Percentiles rank a stretch among this genome's conserved stretches.
These are phyloP conservation scores for Chamaecyparis obtusa DNA, from an alignment of 75 land plant genomes.

Conservation along the genomic window DNA sequence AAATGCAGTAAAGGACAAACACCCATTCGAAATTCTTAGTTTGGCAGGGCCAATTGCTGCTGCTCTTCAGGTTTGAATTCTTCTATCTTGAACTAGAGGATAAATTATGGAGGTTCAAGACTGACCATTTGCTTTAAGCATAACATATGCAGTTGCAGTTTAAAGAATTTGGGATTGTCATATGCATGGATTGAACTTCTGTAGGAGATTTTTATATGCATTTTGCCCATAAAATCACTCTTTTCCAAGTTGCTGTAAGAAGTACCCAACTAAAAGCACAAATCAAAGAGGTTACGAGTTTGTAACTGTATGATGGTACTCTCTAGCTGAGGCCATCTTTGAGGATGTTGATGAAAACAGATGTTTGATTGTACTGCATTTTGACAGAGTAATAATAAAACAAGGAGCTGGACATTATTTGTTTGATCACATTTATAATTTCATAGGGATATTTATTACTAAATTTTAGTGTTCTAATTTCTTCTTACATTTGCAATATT, in stretches of 20 bases:
- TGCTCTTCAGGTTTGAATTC: conserved; percentile 78
- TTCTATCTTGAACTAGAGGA: not conserved
- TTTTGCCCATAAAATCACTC: not conserved
- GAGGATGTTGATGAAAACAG: not conserved
- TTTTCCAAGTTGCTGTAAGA: not conserved
- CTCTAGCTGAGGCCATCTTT: not conserved
- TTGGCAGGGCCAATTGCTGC: conserved; percentile 92
- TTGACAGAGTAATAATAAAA: not conserved
- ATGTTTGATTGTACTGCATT: not conserved
- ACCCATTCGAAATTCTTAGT: conserved; percentile 92
- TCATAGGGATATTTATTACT: not conserved
- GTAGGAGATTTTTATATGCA: not conserved
- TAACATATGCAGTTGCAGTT: not conserved
- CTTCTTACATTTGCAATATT: not conserved
- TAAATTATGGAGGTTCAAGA: not conserved
- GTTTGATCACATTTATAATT: not conserved
- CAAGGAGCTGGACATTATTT: not conserved
- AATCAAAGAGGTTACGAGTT: not conserved
- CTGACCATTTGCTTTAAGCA: not conserved
- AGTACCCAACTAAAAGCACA: not conserved
- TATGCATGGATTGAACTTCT: not conserved
- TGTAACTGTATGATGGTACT: not conserved
- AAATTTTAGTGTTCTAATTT: not conserved
- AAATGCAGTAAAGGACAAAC: conserved; percentile 64
- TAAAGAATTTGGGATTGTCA: not conserved